A percentile compares a stretch with the other conserved stretches of the same genome.
These are phyloP conservation scores for Nakataea oryzae DNA, from an alignment of 2,329 filamentous ascomycete species.

Conservation along the genomic window DNA sequence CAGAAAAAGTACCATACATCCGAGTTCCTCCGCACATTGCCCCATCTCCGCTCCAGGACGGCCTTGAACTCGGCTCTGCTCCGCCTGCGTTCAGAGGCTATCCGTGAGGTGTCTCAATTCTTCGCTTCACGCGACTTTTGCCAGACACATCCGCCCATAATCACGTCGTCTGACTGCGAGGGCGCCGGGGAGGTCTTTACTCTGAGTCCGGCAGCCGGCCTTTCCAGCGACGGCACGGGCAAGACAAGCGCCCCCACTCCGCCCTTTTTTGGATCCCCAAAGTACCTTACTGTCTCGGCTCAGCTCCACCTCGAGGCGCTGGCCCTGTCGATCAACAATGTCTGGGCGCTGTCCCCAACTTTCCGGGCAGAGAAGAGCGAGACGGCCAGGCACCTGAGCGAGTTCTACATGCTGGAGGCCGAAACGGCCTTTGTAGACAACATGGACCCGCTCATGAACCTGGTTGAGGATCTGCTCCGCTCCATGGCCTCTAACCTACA, in stretches of 20 bases:
- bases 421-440: constrained; percentile 72
- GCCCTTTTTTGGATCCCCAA: constrained; percentile 73
- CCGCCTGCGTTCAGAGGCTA: constrained; percentile 71
- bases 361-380: constrained; percentile 92
- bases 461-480: constrained; percentile 71
- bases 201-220: constrained; percentile 35
- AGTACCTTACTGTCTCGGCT: constrained; percentile 90
- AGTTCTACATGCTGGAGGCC: constrained; percentile 98
- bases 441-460: constrained; percentile 61
- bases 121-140: constrained; percentile 63
- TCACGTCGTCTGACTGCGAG: constrained; percentile 96
- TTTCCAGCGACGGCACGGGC: constrained; percentile 12
- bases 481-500: constrained; percentile 30
- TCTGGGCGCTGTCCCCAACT: constrained; percentile 89
- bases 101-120: constrained; percentile 62
- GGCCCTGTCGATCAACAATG: constrained; percentile 75
- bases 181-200: constrained; percentile 91
- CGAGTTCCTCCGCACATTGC: constrained; percentile 79
- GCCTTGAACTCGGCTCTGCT: constrained; percentile 73
- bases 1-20: constrained; percentile 93
- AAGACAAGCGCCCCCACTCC: constrained; percentile 16
- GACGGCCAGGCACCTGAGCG: constrained; percentile 85
- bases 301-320: constrained; percentile 92
- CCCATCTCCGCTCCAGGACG: constrained; percentile 75
- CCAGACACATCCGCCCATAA: constrained; percentile 84